Evolutionary conservation across 305 asterid genomes (phyloP), one percentile per base, ranked within the genome.

Genomic region (Plantago coronopus): DNA sequence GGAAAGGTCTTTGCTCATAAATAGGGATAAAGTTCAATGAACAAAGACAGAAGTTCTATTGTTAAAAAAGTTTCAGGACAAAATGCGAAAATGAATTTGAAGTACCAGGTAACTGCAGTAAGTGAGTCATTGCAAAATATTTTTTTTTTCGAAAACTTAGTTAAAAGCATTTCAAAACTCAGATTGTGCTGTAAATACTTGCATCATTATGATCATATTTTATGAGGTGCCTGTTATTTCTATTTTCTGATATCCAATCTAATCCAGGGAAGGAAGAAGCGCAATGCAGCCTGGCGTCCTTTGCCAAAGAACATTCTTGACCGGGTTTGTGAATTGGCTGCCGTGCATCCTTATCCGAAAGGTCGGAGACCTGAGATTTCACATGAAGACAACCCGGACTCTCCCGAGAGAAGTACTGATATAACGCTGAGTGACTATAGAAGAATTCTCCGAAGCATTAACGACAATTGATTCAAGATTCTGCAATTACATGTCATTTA

Each of bases 211-310:
- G 20, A 38, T 57, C 20, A 13, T 8, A 38, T 15, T 38, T 8
- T 19, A 17, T 23, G 16, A 9, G 61, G 15, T 37, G 10, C 18
- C 15, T 48, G 14, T 62, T 18, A 42, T 62, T 40, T 19, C 14
- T 57, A 34, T 31, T 62, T 40, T 19, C 14, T 57, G 25, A 53
- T 51, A 38, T 37, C 23, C 17, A 51, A 58, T 46, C 67, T 54
- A 51, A 57, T 69, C 78, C 83, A 86, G 97, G 87, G 81, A 57
- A 87, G 77, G 60, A 81, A 77, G 67, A 89, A 82, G 64, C 83
- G 95, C 37, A 84, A 76, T 49, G 63, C 83, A 73, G 89, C 97
- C 0, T 89, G 97, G 97, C 86, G 95, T 16, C 95, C 95, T 29
- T 71, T 89, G 65, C 97, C 97, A 0, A 86, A 81, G 68, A 66